Conservation (phyloP, 441 rosid species). For the Rhodomyrtus psidioides region DNA sequence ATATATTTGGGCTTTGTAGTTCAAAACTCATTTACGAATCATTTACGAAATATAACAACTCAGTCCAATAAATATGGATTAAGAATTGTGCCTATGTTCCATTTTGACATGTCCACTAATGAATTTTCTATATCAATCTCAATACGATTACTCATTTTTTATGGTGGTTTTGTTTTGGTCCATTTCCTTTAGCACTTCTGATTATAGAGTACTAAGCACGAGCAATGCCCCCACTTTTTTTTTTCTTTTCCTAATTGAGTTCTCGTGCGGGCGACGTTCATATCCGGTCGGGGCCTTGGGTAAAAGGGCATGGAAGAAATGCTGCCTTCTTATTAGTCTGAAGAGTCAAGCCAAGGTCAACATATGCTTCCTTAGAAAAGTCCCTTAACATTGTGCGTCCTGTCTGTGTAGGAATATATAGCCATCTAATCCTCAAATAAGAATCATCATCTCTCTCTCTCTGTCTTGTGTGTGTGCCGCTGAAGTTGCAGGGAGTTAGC, state of each 20-base stretch:
- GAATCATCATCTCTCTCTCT: neutral
- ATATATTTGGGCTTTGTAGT: no score
- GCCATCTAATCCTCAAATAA: neutral
- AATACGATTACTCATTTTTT: neutral
- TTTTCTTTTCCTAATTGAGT: neutral
- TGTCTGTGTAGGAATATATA: neutral
- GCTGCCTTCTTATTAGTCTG: neutral
- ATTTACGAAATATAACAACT: no score
- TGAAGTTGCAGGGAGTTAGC: neutral
- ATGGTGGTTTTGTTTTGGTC: neutral
- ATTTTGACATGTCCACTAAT: neutral
- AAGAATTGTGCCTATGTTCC: no score
- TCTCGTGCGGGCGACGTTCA: neutral
- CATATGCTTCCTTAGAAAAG: neutral
- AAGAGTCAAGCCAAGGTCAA: neutral
- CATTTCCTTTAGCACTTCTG: neutral
- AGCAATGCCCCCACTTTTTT: neutral
- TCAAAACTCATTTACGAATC: no score
- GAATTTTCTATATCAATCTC: neutral
- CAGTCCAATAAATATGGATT: no score
- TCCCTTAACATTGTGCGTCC: neutral
- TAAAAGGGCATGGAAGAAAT: neutral
- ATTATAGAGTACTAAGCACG: neutral
- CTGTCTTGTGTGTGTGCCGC: neutral
- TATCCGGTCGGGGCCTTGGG: neutral